Evolutionary conservation across 306 rosid genomes (phyloP).

Genomic region (Herpetospermum pedunculosum): DNA sequence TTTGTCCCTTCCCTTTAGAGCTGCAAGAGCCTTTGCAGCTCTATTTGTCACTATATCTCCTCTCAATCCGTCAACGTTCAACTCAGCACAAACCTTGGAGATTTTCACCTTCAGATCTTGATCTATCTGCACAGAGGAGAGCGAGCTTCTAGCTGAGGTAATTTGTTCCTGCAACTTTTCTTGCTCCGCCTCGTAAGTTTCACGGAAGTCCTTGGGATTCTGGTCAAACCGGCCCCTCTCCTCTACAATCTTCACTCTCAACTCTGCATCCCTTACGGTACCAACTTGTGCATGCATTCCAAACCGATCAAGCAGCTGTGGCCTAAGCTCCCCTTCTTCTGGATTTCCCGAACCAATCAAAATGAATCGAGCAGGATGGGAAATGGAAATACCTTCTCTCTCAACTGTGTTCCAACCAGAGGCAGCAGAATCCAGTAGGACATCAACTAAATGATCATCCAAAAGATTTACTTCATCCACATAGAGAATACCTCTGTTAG

Average conservation of each 20-base stretch:
- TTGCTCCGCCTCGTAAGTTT: constrained; percentile 53
- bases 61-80: constrained; percentile 92
- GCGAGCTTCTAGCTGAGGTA: constrained; percentile 48
- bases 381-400: constrained; percentile 90
- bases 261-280: constrained; percentile 90
- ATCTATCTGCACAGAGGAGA: constrained; percentile 58
- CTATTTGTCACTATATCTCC: constrained; percentile 89
- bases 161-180: constrained; percentile 67
- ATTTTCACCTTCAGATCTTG: constrained; percentile 75
- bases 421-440: constrained; percentile 87
- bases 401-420: constrained; percentile 99
- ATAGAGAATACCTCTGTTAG: constrained; percentile 87
- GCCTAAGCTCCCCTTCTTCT: constrained; percentile 98
- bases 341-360: constrained; percentile 94
- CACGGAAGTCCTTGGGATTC: constrained; percentile 65
- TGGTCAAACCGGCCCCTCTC: constrained; percentile 75
- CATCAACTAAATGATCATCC: constrained; percentile 95
- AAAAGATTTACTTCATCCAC: constrained; percentile 92
- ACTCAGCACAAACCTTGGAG: constrained; percentile 75
- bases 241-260: constrained; percentile 91
- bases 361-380: constrained; percentile 91
- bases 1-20: constrained; percentile 65
- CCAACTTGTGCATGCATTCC: constrained; percentile 99
- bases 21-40: constrained; percentile 87
- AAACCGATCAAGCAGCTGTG: constrained; percentile 87